These are phyloP conservation scores for Colletotrichum eremochloae DNA, from an alignment of 2,329 filamentous ascomycete species.

Conservation along the genomic window DNA sequence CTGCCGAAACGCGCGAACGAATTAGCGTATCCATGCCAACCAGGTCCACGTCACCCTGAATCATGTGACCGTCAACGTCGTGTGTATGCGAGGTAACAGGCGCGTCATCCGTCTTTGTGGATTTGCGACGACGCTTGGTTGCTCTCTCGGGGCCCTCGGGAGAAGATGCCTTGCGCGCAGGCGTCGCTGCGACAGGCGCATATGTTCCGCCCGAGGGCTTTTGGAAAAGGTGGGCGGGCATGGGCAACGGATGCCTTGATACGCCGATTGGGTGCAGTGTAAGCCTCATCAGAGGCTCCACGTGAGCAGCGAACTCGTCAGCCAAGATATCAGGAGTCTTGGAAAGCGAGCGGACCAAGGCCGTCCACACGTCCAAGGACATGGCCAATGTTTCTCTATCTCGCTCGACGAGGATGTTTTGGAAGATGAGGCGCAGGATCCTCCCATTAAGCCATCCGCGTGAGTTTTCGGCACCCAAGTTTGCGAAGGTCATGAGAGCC, in stretches of 20 bases:
- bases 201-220: slow-evolving; percentile 93
- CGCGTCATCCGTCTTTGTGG: slow-evolving; percentile 82
- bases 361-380: slow-evolving; percentile 89
- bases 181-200: slow-evolving; percentile 63
- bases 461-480: slow-evolving; percentile 82
- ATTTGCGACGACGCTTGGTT: slow-evolving; percentile 84
- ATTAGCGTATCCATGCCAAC: slow-evolving; percentile 91
- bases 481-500: slow-evolving; percentile 91
- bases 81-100: slow-evolving; percentile 77
- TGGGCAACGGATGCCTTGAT: slow-evolving; percentile 88
- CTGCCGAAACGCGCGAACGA: slow-evolving; percentile 88
- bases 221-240: slow-evolving; percentile 91
- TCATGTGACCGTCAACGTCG: slow-evolving; percentile 98
- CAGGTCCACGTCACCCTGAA: slow-evolving; percentile 95
- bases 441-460: slow-evolving; percentile 94
- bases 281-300: slow-evolving; percentile 85
- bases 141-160: slow-evolving; percentile 71
- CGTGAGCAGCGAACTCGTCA: slow-evolving; percentile 79
- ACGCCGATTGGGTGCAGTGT: slow-evolving; percentile 94
- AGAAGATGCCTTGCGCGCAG: slow-evolving; percentile 64
- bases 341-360: slow-evolving; percentile 78
- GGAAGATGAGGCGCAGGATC: slow-evolving; percentile 89
- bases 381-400: slow-evolving; percentile 85
- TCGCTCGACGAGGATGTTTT: slow-evolving; percentile 94
- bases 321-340: slow-evolving; percentile 75